Conservation (phyloP, 2,329 filamentous ascomycete genomes). For the Pseudogymnoascus sp. region DNA sequence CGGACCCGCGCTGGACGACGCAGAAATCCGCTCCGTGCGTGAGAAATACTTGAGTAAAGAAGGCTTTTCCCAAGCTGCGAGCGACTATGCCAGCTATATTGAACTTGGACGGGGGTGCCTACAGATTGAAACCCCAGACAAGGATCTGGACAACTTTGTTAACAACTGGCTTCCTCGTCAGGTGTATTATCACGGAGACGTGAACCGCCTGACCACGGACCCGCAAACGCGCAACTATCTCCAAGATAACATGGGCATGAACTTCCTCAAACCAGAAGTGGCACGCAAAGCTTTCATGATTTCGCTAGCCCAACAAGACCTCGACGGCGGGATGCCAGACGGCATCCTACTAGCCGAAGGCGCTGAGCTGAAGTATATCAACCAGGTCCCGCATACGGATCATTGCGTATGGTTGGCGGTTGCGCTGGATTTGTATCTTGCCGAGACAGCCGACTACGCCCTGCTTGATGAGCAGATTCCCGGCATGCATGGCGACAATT, state of each 20-base stretch:
- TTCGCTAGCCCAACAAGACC: slow-evolving; percentile 48
- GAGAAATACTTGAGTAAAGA: slow-evolving; percentile 44
- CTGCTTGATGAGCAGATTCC: slow-evolving; percentile 41
- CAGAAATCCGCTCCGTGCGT: slow-evolving; percentile 42
- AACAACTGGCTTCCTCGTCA: slow-evolving; percentile 55
- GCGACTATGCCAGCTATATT: slow-evolving; percentile 47
- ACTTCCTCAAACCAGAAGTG: slow-evolving; percentile 46
- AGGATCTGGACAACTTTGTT: slow-evolving; percentile 50
- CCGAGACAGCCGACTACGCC: slow-evolving; percentile 48
- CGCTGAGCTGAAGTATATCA: slow-evolving; percentile 55
- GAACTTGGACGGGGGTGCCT: slow-evolving; percentile 45
- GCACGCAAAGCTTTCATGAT: slow-evolving; percentile 44
- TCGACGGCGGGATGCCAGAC: slow-evolving; percentile 52
- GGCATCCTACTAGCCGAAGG: slow-evolving; percentile 48
- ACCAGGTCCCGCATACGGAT: slow-evolving; percentile 55
- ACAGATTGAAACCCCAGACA: slow-evolving; percentile 48
- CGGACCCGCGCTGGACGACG: slow-evolving; percentile 48
- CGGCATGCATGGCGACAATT: slow-evolving; percentile 38
- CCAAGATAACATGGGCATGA: slow-evolving; percentile 57
- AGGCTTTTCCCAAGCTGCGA: slow-evolving; percentile 40
- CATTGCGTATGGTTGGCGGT: slow-evolving; percentile 54
- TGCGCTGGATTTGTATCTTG: slow-evolving; percentile 48
- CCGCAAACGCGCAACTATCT: slow-evolving; percentile 55
- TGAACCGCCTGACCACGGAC: slow-evolving; percentile 53
- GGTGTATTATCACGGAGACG: slow-evolving; percentile 53